Base-by-base conservation (phyloP, 73 alveolate species). In the Strombidium stylifer region DNA sequence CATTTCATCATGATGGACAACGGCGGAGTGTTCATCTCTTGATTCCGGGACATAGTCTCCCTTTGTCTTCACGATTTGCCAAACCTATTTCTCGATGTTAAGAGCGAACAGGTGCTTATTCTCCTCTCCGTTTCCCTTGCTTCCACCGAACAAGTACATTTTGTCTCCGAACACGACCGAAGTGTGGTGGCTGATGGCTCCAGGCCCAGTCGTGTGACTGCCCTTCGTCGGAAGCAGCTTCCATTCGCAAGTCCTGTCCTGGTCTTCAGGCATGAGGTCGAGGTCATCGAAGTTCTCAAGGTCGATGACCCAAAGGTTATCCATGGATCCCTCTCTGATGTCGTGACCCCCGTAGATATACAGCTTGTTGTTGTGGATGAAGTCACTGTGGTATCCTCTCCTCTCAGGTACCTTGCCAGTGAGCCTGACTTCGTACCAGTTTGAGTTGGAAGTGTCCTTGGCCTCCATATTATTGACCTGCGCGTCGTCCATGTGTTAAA, bases 301-400 rank as follows among this genome's bases (percentile, higher is more conserved):
- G 36, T 81, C 82, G 14, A 84, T 30, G 53, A 27, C 32, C 82
- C 83, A 81, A 3, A 81, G 55, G 15, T 51, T 36, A 39, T 53
- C 75, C 37, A 41, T 42, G 3, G 83, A 60, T 42, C 91, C 91
- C 39, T 80, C 91, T 49, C 85, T 56, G 18, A 81, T 71, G 41
- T 71, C 85, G 40, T 75, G 87, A 20, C 79, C 79, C 2, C 72
- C 79, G 32, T 36, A 73, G 35, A 61, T 73, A 36, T 37, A 73
- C 48, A 47, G 46, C 84, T 49, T 46, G 26, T 62, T 62, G 34
- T 81, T 67, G 69, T 65, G 72, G 8, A 34, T 31, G 36, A 73
- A 81, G 19, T 81, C 15, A 1, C 84, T 56, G 37, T 81, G 92
- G 68, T 81, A 81, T 28, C 92, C 69, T 28, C 92, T 32, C 8